Base-by-base conservation (phyloP, 257 asterid genomes). In the Rauvolfia tetraphylla region DNA sequence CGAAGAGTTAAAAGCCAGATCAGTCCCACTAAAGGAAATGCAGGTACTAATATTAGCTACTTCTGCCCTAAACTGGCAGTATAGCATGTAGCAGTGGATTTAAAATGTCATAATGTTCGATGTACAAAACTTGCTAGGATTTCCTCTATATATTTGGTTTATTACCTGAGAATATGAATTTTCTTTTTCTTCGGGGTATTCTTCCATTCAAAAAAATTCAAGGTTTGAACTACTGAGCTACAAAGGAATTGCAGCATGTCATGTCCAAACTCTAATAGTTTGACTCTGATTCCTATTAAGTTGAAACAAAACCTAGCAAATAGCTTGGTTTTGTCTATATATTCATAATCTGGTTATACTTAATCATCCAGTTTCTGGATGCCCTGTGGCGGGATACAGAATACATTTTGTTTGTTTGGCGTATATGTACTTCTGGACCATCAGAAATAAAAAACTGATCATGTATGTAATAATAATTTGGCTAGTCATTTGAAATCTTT, bases 41-140 rank as follows among this genome's bases (percentile, higher is more conserved):
- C 85, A 84, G 92, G 92, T 89, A 79, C 69, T 74, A 51, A 90
- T 91, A 79, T 76, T 77, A 54, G 48, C 68, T 76, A 39, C 42
- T 39, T 54, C 54, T 68, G 73, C 75, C 23, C 75, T 71, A 73
- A 67, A 20, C 74, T 68, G 48, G 63, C 68, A 34, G 27, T 27
- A 65, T 20, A 22, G 13, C 39, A 41, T 41, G 70, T 59, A 4
- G 29, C 58, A 41, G 36, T 58, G 15, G 13, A 39, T 74, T 39
- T 29, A 41, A 39, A 13, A 18, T 57, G 58, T 17, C 69, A 72
- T 22, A 73, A 79, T 67, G 61, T 57, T 59, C 13, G 29, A 7
- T 41, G 34, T 46, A 15, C 1, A 3, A 23, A 36, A 33, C 5
- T 13, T 51, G 23, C 42, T 15, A 46, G 38, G 39, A 27, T 75